phyloP scores from a whole-genome alignment of 495 filamentous ascomycete genomes.

The Podospora pseudopauciseta region DNA sequence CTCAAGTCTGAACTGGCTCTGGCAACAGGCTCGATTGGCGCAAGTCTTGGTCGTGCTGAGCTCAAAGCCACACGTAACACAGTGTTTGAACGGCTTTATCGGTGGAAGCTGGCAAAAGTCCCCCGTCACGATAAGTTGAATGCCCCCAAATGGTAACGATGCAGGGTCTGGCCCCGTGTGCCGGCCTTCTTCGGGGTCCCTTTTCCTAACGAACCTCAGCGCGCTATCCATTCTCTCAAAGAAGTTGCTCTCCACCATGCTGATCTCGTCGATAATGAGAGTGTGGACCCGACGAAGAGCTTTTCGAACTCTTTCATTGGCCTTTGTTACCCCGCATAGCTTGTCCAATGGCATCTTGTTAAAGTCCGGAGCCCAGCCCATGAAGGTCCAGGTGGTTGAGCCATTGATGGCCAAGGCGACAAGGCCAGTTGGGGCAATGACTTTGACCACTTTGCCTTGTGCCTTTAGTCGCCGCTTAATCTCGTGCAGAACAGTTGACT shows the following conservation, averaged over 20 bases:
- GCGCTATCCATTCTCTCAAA: constrained; percentile 52
- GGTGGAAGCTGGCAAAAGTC: constrained; percentile 96
- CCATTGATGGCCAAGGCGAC: constrained; percentile 53
- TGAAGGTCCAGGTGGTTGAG: constrained; percentile 51
- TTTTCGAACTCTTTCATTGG: too few species aligned
- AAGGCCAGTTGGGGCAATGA: constrained; percentile 56
- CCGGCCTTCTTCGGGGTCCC: constrained; percentile 24
- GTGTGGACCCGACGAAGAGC: constrained; percentile 38
- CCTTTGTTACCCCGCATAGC: constrained; percentile 4
- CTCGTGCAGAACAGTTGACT: constrained; percentile 53
- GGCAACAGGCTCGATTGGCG: neutral
- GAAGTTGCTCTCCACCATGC: constrained; percentile 53
- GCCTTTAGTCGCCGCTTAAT: constrained; percentile 39
- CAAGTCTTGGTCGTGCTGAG: neutral
- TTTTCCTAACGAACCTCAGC: constrained; percentile 41
- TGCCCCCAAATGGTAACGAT: constrained; percentile 72
- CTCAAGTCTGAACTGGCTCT: neutral
- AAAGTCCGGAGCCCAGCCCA: constrained; percentile 46
- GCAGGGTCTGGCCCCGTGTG: neutral
- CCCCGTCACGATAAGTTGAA: constrained; percentile 88
- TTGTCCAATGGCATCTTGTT: constrained; percentile 24
- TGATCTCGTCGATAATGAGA: constrained; percentile 46
- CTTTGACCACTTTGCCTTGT: constrained; percentile 38
- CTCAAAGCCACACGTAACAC: neutral
- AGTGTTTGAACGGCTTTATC: constrained; percentile 49